Conservation (phyloP, 2,329 filamentous ascomycete genomes). For the Trichoderma sp. region DNA sequence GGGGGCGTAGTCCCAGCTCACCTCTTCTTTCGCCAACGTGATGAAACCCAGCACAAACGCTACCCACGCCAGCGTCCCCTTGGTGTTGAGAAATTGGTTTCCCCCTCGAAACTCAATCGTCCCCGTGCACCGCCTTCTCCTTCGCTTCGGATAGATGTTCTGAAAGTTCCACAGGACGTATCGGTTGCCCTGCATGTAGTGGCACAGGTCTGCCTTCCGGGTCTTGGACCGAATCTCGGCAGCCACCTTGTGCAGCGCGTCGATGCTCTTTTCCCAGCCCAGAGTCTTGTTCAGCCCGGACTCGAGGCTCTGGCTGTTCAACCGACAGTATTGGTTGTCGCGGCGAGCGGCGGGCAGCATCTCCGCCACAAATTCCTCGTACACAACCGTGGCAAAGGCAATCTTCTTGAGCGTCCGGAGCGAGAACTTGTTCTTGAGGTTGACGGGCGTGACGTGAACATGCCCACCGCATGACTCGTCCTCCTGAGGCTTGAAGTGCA, state of each 20-base stretch:
- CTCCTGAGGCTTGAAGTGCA: slow-evolving; percentile 45
- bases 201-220: slow-evolving; percentile 40
- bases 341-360: slow-evolving; percentile 41
- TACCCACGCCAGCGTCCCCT: slow-evolving; percentile 44
- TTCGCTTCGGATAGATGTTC: slow-evolving; percentile 44
- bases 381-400: slow-evolving; percentile 42
- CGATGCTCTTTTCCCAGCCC: slow-evolving; percentile 36
- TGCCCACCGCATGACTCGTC: slow-evolving; percentile 45
- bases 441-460: slow-evolving; percentile 45
- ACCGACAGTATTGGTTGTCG: slow-evolving; percentile 43
- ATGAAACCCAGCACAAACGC: slow-evolving; percentile 46
- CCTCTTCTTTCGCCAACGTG: slow-evolving; percentile 43
- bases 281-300: slow-evolving; percentile 39
- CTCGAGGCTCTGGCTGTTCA: slow-evolving; percentile 40
- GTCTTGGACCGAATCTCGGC: slow-evolving; percentile 35
- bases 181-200: slow-evolving; percentile 45
- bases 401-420: slow-evolving; percentile 43
- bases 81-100: slow-evolving; percentile 44
- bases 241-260: slow-evolving; percentile 37
- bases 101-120: slow-evolving; percentile 47
- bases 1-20: slow-evolving; percentile 29
- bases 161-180: slow-evolving; percentile 48
- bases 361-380: slow-evolving; percentile 42
- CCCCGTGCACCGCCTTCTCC: slow-evolving; percentile 43
- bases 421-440: slow-evolving; percentile 41